Percentiles rank a stretch among this genome's conserved stretches.
These are phyloP conservation scores for Wickerhamomyces chambardii DNA, from an alignment of 805 yeast species.

Conservation along the genomic window DNA sequence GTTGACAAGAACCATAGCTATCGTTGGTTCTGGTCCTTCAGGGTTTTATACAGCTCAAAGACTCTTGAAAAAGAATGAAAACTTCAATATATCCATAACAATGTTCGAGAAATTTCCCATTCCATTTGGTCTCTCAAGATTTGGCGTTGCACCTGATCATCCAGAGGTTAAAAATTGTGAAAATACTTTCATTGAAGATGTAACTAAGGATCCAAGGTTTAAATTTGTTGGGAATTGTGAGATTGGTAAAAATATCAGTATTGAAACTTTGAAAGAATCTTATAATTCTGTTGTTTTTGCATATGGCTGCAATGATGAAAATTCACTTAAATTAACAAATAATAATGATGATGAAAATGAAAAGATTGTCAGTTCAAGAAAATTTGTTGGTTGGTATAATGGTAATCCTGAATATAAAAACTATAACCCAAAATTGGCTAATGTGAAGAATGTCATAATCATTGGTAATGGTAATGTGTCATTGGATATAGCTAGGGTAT, in stretches of 20 bases:
- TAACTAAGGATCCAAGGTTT: conserved; percentile 27
- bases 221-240: conserved; percentile 63
- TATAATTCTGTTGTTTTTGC: conserved; percentile 75
- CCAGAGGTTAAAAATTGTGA: conserved; percentile 88
- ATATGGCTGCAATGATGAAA: conserved; percentile 69
- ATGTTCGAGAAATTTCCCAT: conserved; percentile 80
- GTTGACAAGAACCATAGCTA: too few relatives aligned
- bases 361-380: conserved; percentile 73
- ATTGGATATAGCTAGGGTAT: conserved; percentile 76
- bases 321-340: conserved; percentile 35
- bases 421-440: conserved; percentile 47
- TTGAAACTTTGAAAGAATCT: conserved; percentile 37
- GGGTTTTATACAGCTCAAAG: conserved; percentile 87
- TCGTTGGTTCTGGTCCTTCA: conserved; percentile 71
- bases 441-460: conserved; percentile 59
- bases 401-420: conserved; percentile 62
- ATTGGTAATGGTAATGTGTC: conserved; percentile 99
- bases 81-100: conserved; percentile 36
- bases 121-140: conserved; percentile 87
- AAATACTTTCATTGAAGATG: conserved; percentile 52
- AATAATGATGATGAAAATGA: conserved; percentile 36
- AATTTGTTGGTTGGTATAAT: conserved; percentile 95
- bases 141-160: conserved; percentile 99
- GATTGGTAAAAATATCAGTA: conserved; percentile 53
- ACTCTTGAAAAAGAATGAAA: conserved; percentile 40